Base-by-base conservation (phyloP, 495 filamentous ascomycete species). In the Hypomontagnella submonticulosa region DNA sequence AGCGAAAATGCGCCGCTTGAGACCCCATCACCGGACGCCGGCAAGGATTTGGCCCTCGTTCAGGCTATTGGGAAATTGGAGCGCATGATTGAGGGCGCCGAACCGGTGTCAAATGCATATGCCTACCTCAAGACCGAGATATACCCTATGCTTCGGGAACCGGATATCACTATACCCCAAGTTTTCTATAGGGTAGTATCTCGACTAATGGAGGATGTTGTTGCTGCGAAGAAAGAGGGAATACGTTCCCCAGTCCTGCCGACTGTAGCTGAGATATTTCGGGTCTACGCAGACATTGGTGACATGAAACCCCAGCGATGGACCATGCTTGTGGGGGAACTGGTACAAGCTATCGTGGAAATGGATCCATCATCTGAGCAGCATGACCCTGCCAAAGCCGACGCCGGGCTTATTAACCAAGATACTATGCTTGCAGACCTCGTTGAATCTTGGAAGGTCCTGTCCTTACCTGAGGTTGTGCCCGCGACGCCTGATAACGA, bases 381-480 rank as follows among this genome's bases (percentile, higher is more conserved):
- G 4, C 10, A 46, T 9, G 71, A 69, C 11, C 42, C 71, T 10
- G 46, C 66, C 2, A 41, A 51, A n/a, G 68, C 64, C 42, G 71
- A 73, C 30, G 70, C 43, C 9, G 46, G 61, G 20, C 73, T 75
- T 66, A 62, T 57, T 11, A 62, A 52, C 19, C 71, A 73, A 12
- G 66, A 79, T 37, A 69, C 18, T 32, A 70, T 81, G 43, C 66
- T 82, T 1, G 59, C 47, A 16, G 79, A 82, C 58, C 70, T 82
- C 3, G 47, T 77, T 6, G 75, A 74, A 8, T 73, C 78, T 9
- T 82, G 79, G 79, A 68, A 71, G 23, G 55, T 71, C 18, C 73
- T 80, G 40, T 68, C 63, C 30, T 36, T 71, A 11, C 75, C 75
- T 7, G 57, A 47, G 10, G 13, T 51, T 7, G 37, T 57, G 20